Evolutionary conservation across 768 basidiomycete genomes (phyloP).

Genomic region (Tylopilus vinaceipallidus): DNA sequence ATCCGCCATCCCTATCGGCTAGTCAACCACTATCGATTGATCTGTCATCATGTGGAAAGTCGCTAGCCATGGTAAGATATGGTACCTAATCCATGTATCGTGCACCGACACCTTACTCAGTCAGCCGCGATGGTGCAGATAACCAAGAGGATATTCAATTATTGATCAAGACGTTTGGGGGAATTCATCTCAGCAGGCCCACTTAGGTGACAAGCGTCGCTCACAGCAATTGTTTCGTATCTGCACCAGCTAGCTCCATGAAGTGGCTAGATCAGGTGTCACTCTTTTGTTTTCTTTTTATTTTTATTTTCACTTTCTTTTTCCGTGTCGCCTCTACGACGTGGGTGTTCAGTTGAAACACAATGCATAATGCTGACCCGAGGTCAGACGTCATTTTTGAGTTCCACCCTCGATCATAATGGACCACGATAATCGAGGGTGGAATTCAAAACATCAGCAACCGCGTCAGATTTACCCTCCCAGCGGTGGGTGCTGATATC

Average conservation of each 20-base stretch:
- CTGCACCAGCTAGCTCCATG: background rate
- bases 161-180: background rate
- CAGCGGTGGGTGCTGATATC: background rate
- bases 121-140: background rate
- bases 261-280: background rate
- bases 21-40: background rate
- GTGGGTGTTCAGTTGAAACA: background rate
- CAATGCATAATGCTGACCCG: background rate
- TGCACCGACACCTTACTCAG: background rate
- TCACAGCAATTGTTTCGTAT: background rate
- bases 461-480: background rate
- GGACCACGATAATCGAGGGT: background rate
- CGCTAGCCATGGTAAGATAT: background rate
- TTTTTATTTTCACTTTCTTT: background rate
- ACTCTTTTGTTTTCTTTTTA: background rate
- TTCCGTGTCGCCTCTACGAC: background rate
- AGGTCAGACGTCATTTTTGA: background rate
- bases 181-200: background rate
- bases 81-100: background rate
- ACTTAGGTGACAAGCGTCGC: background rate
- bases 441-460: conserved; percentile 8
- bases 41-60: background rate
- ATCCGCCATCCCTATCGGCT: background rate
- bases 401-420: too few species aligned
- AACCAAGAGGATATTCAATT: background rate